Conservation (phyloP, 352 stramenopile species). For the Pythium myriotylum region DNA sequence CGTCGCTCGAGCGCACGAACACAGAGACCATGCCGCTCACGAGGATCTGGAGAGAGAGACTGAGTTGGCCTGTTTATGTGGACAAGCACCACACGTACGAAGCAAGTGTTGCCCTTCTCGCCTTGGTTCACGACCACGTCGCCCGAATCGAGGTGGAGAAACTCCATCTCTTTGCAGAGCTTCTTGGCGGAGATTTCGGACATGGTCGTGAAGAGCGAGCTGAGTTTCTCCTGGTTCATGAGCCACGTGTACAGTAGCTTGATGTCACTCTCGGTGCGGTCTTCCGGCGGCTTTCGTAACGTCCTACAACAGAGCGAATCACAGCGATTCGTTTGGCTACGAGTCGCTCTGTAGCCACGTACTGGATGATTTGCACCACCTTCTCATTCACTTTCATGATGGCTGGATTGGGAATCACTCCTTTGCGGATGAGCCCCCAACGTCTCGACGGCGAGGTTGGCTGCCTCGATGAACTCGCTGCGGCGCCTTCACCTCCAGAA, state of each 20-base stretch:
- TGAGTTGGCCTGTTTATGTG: not conserved
- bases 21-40: slow-evolving; percentile 79
- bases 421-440: slow-evolving; percentile 31
- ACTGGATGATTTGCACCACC: slow-evolving; percentile 73
- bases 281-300: slow-evolving; percentile 61
- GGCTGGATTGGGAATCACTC: slow-evolving; percentile 43
- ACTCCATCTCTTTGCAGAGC: slow-evolving; percentile 87
- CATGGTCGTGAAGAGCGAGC: slow-evolving; percentile 86
- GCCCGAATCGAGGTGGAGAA: slow-evolving; percentile 64
- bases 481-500: no score
- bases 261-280: slow-evolving; percentile 72
- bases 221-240: slow-evolving; percentile 89
- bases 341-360: not conserved
- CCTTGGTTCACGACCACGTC: slow-evolving; percentile 83
- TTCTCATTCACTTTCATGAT: slow-evolving; percentile 67
- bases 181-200: slow-evolving; percentile 85
- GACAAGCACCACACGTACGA: slow-evolving; percentile 40
- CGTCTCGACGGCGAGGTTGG: slow-evolving; percentile 2
- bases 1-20: slow-evolving; percentile 66
- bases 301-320: slow-evolving; percentile 34
- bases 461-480: not conserved
- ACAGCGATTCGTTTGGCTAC: not conserved
- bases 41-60: slow-evolving; percentile 51
- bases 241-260: slow-evolving; percentile 83
- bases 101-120: slow-evolving; percentile 86